phyloP scores from a whole-genome alignment of 805 yeast species.

The Wickerhamomyces silvicola region DNA sequence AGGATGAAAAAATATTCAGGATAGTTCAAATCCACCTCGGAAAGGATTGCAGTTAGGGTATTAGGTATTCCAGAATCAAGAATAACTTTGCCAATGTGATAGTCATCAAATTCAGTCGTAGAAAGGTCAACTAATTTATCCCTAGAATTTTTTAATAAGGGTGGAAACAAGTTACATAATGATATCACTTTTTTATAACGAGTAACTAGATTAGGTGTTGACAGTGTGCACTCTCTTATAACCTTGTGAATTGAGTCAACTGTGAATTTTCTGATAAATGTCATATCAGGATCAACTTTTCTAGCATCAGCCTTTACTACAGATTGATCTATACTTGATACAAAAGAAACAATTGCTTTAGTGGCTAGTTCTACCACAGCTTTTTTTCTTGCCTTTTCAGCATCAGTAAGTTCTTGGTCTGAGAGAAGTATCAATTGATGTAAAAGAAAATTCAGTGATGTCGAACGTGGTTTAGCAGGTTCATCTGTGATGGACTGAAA shows the following conservation, averaged over 20 bases:
- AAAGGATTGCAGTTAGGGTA: slow-evolving; percentile 51
- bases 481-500: slow-evolving; percentile 21
- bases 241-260: slow-evolving; percentile 62
- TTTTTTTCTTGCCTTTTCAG: slow-evolving; percentile 43
- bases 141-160: slow-evolving; percentile 20
- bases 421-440: slow-evolving; percentile 64
- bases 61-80: slow-evolving; percentile 60
- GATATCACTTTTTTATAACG: slow-evolving; percentile 52
- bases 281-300: slow-evolving; percentile 60
- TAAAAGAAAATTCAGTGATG: slow-evolving; percentile 69
- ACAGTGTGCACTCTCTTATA: slow-evolving; percentile 42
- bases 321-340: slow-evolving; percentile 43
- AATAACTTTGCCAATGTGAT: slow-evolving; percentile 56
- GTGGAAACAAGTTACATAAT: slow-evolving; percentile 11
- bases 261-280: slow-evolving; percentile 66
- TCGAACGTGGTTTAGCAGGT: slow-evolving; percentile 60
- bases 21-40: slow-evolving; percentile 66
- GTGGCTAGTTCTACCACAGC: slow-evolving; percentile 58
- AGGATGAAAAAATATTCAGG: slow-evolving; percentile 58
- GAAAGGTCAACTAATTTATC: slow-evolving; percentile 14
- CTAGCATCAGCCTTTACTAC: slow-evolving; percentile 34
- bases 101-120: slow-evolving; percentile 53
- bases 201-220: slow-evolving; percentile 30
- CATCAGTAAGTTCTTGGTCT: slow-evolving; percentile 26
- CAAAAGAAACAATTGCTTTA: slow-evolving; percentile 53